A percentile compares a stretch with the other conserved stretches of the same genome.
These are phyloP conservation scores for Coprinopsis marcescibilis DNA, from an alignment of 768 basidiomycete species.

Conservation along the genomic window DNA sequence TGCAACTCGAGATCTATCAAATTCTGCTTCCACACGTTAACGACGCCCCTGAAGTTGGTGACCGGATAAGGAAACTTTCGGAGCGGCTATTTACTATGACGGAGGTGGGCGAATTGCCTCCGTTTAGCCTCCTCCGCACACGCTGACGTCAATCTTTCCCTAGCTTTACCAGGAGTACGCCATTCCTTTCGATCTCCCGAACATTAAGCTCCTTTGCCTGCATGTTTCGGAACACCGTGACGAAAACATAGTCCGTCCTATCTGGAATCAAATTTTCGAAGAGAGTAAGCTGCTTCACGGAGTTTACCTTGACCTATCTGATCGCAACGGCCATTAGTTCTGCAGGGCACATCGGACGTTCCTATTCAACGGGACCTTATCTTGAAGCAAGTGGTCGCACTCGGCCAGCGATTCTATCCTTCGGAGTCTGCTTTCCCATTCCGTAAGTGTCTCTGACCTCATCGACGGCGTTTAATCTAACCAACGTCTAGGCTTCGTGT, in stretches of 20 bases:
- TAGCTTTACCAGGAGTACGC: slow-evolving; percentile 89
- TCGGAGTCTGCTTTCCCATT: slow-evolving; percentile 89
- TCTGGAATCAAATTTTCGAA: slow-evolving; percentile 86
- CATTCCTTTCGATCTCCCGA: slow-evolving; percentile 75
- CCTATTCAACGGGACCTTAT: slow-evolving; percentile 55
- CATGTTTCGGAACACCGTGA: slow-evolving; percentile 93
- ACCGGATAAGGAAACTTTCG: slow-evolving; percentile 54
- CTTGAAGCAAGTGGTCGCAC: slow-evolving; percentile 54
- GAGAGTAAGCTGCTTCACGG: slow-evolving; percentile 47
- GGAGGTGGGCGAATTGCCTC: slow-evolving; percentile 49
- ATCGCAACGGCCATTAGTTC: slow-evolving; percentile 29
- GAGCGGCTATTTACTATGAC: slow-evolving; percentile 71
- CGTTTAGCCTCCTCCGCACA: background rate
- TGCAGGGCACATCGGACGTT: slow-evolving; percentile 52
- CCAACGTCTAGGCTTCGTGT: slow-evolving; percentile 59
- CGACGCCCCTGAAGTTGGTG: slow-evolving; percentile 57
- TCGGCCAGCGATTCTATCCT: slow-evolving; percentile 85
- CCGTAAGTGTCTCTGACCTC: slow-evolving; percentile 43
- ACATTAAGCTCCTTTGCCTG: slow-evolving; percentile 83
- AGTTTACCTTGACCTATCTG: background rate
- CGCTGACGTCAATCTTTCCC: slow-evolving; percentile 4
- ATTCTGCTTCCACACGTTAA: slow-evolving; percentile 53
- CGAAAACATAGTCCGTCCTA: slow-evolving; percentile 69
- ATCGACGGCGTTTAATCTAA: slow-evolving; percentile 3
- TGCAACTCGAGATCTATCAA: slow-evolving; percentile 89